phyloP scores from a whole-genome alignment of 148 eudicot species.

The Arbutus unedo region DNA sequence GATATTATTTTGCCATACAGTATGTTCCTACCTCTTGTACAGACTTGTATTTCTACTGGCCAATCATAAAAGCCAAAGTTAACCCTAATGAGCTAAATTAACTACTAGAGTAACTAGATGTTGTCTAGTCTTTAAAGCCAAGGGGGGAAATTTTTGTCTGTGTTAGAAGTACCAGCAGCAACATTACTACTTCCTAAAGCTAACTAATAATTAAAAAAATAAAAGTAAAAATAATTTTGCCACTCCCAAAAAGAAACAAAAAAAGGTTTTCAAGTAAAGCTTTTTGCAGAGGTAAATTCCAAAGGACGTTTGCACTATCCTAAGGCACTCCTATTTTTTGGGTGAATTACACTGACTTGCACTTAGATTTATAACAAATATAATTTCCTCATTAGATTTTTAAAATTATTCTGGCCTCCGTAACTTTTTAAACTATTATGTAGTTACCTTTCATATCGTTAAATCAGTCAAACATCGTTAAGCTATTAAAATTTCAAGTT shows the following conservation, averaged over 20 bases:
- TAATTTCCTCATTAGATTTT: no score
- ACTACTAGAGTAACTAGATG: slow-evolving; percentile 11
- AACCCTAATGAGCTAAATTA: slow-evolving; percentile 24
- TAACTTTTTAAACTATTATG: no score
- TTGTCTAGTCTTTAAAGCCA: slow-evolving; percentile 34
- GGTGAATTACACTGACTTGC: no score
- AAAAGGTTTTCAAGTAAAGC: background rate
- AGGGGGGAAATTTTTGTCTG: slow-evolving; percentile 19
- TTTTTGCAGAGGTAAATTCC: background rate
- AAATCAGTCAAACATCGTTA: no score
- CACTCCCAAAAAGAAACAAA: background rate
- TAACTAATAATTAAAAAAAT: slow-evolving; percentile 17
- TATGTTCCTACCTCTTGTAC: background rate
- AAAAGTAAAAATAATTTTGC: background rate
- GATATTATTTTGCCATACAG: no score
- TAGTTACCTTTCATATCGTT: no score
- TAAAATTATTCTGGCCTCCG: no score
- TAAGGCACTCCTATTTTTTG: background rate
- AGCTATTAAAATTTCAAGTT: no score
- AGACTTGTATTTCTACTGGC: slow-evolving; percentile 3
- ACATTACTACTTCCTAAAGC: slow-evolving; percentile 23
- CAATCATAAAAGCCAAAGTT: slow-evolving; percentile 10
- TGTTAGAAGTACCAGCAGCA: slow-evolving; percentile 14
- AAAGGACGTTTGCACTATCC: background rate
- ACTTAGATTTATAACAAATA: no score